Evolutionary conservation across 768 basidiomycete genomes (phyloP), one percentile per base, ranked within the genome.

Genomic region (Panellus pusillus): DNA sequence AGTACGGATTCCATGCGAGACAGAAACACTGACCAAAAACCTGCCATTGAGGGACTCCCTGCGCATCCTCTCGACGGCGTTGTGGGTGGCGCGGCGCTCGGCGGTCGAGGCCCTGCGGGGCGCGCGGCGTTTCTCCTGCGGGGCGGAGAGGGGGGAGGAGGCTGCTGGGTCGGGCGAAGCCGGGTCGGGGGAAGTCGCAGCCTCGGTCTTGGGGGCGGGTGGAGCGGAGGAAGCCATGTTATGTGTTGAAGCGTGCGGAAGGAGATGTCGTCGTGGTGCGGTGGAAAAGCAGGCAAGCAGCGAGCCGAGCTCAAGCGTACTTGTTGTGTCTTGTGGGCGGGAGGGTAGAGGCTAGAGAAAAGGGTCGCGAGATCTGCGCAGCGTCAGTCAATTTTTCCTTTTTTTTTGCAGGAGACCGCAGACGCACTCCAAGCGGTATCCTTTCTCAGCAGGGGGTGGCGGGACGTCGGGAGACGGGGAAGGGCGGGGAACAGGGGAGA

Each of bases 71-170:
- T 98, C 97, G 53, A 98, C 93, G 29, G 97, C 96, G 68, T 98
- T 99, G 74, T 99, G 96, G 18, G 91, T 94, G 4, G 93, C 93
- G 32, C 96, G 78, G 71, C 95, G 91, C 70, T 98, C 96, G 47
- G 94, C 95, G 47, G 95, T 98, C 73, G 95, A 96, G 50, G 93
- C 94, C 29, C 94, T 83, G 60, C 93, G 82, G 64, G 83, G 81
- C 48, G 91, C 82, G 69, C 94, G 94, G 70, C 89, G 86, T 69
- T 89, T 91, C 51, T 72, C 63, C 59, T 79, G 79, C n/a, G n/a
- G n/a, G n/a, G n/a, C n/a, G 18, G 70, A 52, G 48, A 35, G 3
- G 32, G 14, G 11, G 7, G 11, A 35, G 32, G 32, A 3, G 9
- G 2, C 35, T 48, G 58, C 27, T 17, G 24, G 3, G 24, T 24